Conservation (phyloP, 495 filamentous ascomycete species). For the Penicillium canescens region DNA sequence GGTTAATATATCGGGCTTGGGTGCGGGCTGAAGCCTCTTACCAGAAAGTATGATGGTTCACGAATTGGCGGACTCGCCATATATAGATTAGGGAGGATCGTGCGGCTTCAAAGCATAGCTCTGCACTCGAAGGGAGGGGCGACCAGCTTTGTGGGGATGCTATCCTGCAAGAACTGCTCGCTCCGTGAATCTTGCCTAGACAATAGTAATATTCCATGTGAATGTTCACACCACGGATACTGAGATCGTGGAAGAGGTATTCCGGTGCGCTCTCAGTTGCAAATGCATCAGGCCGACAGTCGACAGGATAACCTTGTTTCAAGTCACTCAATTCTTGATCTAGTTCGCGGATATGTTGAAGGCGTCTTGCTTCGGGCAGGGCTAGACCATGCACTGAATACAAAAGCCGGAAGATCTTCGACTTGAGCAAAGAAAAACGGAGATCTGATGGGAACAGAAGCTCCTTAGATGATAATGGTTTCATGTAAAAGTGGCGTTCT, state of each 20-base stretch:
- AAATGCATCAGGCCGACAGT: slow-evolving; percentile 22
- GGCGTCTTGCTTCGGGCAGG: slow-evolving; percentile 19
- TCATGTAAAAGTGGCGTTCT: slow-evolving; percentile 22
- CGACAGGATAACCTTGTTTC: slow-evolving; percentile 18
- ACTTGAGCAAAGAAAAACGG: slow-evolving; percentile 29
- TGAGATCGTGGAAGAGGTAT: slow-evolving; percentile 30
- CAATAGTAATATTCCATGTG: slow-evolving; percentile 34
- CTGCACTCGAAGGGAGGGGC: slow-evolving; percentile 22
- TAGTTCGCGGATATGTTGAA: slow-evolving; percentile 28
- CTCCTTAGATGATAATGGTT: slow-evolving; percentile 18
- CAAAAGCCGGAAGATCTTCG: slow-evolving; percentile 26
- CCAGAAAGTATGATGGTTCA: slow-evolving; percentile 29
- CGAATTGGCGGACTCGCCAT: slow-evolving; percentile 16
- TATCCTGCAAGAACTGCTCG: slow-evolving; percentile 10
- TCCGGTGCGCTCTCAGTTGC: slow-evolving; percentile 19
- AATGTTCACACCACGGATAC: slow-evolving; percentile 26
- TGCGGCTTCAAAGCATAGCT: slow-evolving; percentile 26
- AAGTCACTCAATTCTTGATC: slow-evolving; percentile 27
- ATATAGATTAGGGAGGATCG: slow-evolving; percentile 28
- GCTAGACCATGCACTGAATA: slow-evolving; percentile 17
- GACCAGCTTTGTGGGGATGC: slow-evolving; percentile 1
- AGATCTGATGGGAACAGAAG: slow-evolving; percentile 32
- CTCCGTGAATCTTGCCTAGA: slow-evolving; percentile 29
- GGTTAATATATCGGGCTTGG: neutral
- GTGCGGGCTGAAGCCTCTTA: neutral